Percentiles rank a stretch among this genome's conserved stretches.
Evolutionary conservation across 2,329 filamentous ascomycete genomes (phyloP).

Genomic region (Aspergillus ibericus): DNA sequence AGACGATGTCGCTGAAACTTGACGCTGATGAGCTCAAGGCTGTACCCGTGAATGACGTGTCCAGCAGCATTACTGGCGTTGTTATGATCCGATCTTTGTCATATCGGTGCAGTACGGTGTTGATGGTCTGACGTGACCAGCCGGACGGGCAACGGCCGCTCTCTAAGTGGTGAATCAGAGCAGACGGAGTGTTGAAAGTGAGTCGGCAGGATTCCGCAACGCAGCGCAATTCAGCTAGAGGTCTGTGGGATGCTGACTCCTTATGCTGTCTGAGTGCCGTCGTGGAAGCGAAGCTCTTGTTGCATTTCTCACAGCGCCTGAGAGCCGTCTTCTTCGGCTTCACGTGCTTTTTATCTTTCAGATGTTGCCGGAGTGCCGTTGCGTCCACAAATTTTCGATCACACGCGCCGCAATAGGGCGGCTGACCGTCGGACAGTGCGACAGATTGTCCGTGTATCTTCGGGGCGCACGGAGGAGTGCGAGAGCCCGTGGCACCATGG

Average conservation of each 20-base stretch:
- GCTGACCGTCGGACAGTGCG: no score
- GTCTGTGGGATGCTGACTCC: not conserved
- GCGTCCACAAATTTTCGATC: not conserved
- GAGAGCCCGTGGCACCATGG: no score
- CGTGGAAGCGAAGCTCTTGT: not conserved
- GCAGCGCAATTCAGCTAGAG: not conserved
- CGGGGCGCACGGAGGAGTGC: no score
- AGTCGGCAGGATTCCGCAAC: not conserved
- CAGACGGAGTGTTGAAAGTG: slow-evolving; percentile 1
- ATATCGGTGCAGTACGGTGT: not conserved
- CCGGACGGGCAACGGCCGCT: not conserved
- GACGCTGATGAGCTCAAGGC: not conserved
- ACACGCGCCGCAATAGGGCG: not conserved
- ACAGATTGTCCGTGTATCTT: no score
- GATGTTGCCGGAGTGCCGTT: not conserved
- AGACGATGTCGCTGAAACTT: not conserved
- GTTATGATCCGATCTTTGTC: not conserved
- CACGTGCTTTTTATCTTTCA: not conserved
- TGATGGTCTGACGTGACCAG: not conserved
- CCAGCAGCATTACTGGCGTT: no score
- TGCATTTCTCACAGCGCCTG: not conserved
- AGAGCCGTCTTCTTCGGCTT: not conserved
- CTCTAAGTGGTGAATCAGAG: slow-evolving; percentile 1
- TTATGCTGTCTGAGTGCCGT: not conserved
- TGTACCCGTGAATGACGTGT: not conserved